These are phyloP conservation scores for Suaeda aralocaspica DNA, from an alignment of 148 eudicot genomes.

Conservation along the genomic window DNA sequence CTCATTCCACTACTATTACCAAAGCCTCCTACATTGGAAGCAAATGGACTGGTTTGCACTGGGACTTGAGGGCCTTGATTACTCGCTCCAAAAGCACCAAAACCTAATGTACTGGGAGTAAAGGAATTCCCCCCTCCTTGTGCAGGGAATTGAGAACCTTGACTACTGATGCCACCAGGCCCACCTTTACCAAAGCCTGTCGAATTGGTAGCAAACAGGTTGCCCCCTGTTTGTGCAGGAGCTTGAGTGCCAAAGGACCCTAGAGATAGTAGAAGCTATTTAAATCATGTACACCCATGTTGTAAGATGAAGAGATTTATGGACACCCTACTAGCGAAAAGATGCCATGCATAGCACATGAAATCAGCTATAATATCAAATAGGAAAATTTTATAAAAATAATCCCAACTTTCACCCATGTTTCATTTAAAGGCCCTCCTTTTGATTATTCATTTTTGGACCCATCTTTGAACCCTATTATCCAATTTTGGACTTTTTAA, in stretches of 20 bases:
- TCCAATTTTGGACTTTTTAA: too few species aligned
- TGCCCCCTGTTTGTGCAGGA: constrained; percentile 37
- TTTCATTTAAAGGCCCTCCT: too few species aligned
- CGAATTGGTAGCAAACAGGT: constrained; percentile 29
- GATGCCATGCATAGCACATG: background rate
- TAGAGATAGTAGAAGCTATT: constrained; percentile 19
- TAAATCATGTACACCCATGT: too few species aligned
- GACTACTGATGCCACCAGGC: constrained; percentile 25
- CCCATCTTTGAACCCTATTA: too few species aligned
- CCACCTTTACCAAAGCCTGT: constrained; percentile 30
- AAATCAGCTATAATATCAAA: background rate
- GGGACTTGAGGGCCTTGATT: constrained; percentile 23
- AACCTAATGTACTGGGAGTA: constrained; percentile 6
- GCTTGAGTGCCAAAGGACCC: constrained; percentile 47
- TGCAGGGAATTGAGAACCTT: constrained; percentile 23
- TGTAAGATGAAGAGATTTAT: background rate
- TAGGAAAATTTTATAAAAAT: too few species aligned
- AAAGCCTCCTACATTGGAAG: constrained; percentile 34
- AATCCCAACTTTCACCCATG: too few species aligned
- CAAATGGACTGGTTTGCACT: constrained; percentile 25
- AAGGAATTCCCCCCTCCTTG: constrained; percentile 33
- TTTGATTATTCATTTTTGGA: too few species aligned
- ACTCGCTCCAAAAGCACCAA: constrained; percentile 2
- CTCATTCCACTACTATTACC: constrained; percentile 14
- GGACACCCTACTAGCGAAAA: background rate